Evolutionary conservation across 208 protist genomes (phyloP), one percentile per base, ranked within the genome.

Genomic region (Tritrichomonas musculus): DNA sequence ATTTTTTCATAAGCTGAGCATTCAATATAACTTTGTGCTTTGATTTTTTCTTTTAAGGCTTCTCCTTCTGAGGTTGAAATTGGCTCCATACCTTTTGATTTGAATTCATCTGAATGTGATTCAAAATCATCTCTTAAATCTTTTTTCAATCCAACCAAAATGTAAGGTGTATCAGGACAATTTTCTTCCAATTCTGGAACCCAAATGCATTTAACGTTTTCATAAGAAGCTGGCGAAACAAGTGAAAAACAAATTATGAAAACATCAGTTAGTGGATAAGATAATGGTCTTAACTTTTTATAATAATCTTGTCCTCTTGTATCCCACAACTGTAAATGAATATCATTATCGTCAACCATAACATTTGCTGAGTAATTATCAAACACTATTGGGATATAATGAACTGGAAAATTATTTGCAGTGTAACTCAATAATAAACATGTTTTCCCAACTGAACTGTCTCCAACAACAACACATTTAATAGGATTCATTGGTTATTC

Each of bases 391-490:
- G 36, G 96, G 95, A 41, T 96, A 94, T 94, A 96, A 97, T 92
- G 95, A n/a, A 93, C 94, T 80, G 96, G 96, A 93, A 97, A 97
- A 17, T 92, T 95, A 72, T 97, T 97, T 72, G 96, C 95, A 30
- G 96, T 97, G 92, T 97, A 97, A 17, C 93, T 93, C 65, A 97
- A 96, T 20, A 97, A 93, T 27, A 97, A 64, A 77, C 96, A 97
- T 14, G 96, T 97, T 94, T 97, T 97, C 84, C 96, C 96, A 41
- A 97, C 96, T 50, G 95, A 95, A 95, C 96, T 96, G 94, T 97
- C 96, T 49, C 96, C 96, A 27, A 97, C 96, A 41, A 97, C 95
- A 36, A 97, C 96, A 93, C 94, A 96, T 92, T 97, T 97, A 60
- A 97, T 96, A 66, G 93, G 92, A 93, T 96, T 92, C 49, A 49